Base-by-base conservation (phyloP, 2,329 filamentous ascomycete species). In the Ambrosiella beaveri region DNA sequence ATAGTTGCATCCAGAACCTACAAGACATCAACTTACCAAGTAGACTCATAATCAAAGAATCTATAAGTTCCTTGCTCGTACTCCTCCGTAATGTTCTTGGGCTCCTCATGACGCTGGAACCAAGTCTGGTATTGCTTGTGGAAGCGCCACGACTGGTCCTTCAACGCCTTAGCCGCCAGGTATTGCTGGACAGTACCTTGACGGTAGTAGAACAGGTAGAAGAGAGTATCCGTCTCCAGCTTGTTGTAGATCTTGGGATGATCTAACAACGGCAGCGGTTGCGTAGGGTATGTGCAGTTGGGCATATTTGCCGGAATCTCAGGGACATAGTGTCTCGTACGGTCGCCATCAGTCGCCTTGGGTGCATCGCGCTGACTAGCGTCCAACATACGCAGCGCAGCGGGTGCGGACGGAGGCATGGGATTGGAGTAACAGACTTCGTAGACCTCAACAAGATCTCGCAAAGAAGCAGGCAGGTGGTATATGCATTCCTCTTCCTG, bases 41-140 rank as follows among this genome's bases (percentile, higher is more conserved):
- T 98, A 71, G 88, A 95, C 73, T 98, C 93, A 68, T 98, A 98
- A 72, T 98, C 93, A 71, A 98, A 98, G 76, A 98, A 98, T 55
- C 93, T 84, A 74, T 98, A 98, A 27, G 93, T 98, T 62, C 93
- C 93, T 72, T 98, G 93, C 73, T 98, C 93, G 68, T 88, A 97
- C 72, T 98, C 93, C 71, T 98, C 93, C 0, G 93, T 97, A 67
- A 98, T 98, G 65, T 84, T 90, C 76, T 98, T 98, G 15, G 93
- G 93, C 74, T 98, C 93, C 68, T 98, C 93, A 64, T 98, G 93
- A 56, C 93, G 80, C 71, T 98, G 93, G 67, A 98, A 98, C 93
- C 93, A 98, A 1, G 93, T 98, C 71, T 95, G 93, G 68, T 98
- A 98, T 70, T 97, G 93, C 75, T 98, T 98, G 73, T 98, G 93